phyloP scores from a whole-genome alignment of 345 rosid genomes.

The Mercurialis annua region DNA sequence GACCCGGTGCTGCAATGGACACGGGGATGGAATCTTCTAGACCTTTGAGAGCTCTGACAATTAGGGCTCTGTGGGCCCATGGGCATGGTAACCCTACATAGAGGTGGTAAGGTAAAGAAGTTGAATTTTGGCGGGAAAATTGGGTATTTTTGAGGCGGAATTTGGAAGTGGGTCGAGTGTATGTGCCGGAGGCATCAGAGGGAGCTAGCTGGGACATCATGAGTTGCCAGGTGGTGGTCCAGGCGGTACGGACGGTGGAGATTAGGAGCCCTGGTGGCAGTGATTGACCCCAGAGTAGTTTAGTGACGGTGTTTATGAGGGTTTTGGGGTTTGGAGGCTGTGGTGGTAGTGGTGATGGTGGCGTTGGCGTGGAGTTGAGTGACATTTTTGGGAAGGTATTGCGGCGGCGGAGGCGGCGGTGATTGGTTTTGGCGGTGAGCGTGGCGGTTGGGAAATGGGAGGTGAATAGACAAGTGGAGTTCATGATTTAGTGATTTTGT shows the following conservation, averaged over 20 bases:
- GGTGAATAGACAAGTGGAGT: slow-evolving; percentile 21
- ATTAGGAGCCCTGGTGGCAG: slow-evolving; percentile 89
- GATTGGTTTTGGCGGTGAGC: background rate
- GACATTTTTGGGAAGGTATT: slow-evolving; percentile 43
- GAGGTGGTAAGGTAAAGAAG: slow-evolving; percentile 67
- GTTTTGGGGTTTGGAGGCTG: slow-evolving; percentile 18
- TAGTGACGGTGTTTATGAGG: slow-evolving; percentile 45
- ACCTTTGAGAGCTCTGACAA: slow-evolving; percentile 80
- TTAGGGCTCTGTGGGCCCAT: slow-evolving; percentile 87
- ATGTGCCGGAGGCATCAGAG: slow-evolving; percentile 71
- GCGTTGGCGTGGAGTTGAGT: too few species aligned
- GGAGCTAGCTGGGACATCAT: slow-evolving; percentile 97
- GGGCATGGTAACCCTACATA: slow-evolving; percentile 94
- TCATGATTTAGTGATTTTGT: slow-evolving; percentile 20
- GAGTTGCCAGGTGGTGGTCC: slow-evolving; percentile 75
- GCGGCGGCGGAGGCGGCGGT: slow-evolving; percentile 19
- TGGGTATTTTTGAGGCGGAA: slow-evolving; percentile 48
- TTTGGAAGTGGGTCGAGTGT: slow-evolving; percentile 70
- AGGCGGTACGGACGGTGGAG: slow-evolving; percentile 66
- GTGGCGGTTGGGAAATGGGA: slow-evolving; percentile 17
- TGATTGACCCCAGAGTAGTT: slow-evolving; percentile 82
- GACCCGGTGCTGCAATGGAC: slow-evolving; percentile 69
- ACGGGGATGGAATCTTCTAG: slow-evolving; percentile 61
- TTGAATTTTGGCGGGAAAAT: slow-evolving; percentile 25
- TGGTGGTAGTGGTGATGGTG: too few species aligned